Evolutionary conservation across 2,329 filamentous ascomycete species (phyloP), one percentile per base, ranked within the genome.

Genomic region (Trichothecium sympodiale): DNA sequence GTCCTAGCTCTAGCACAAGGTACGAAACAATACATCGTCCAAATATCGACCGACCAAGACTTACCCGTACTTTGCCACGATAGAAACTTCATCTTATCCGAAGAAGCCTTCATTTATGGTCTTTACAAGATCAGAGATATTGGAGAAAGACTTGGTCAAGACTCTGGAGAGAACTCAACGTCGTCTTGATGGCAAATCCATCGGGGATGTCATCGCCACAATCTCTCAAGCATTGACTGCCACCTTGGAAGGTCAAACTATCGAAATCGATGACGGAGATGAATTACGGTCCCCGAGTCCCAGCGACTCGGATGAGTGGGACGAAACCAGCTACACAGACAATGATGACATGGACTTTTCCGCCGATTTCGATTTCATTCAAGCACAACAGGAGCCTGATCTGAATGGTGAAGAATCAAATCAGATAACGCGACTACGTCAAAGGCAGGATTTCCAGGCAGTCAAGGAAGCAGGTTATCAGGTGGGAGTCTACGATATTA

Each of bases 1-100:
- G 52, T 71, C 7, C 60, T 53, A 14, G 50, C 60, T 5, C 46
- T 64, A 5, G 54, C 49, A 18, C 50, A 56, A 45, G 54, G 60
- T 57, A 40, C 44, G 47, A 25, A 6, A 25, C 6, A 25, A 10
- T 25, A 10, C 20, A 10, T 10, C 10, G 6, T 25, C 6, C 6
- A 25, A 25, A 25, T n/a, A n/a, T n/a, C n/a, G n/a, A n/a, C n/a
- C n/a, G n/a, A n/a, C n/a, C 20, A 25, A 6, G 10, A 25, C 20
- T 25, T 25, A 25, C 20, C 20, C 20, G 6, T 25, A 25, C 20
- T 10, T 25, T 25, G 20, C 6, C 20, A 6, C 20, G 20, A 6
- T 25, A 25, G 20, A 25, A 6, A 25, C 10, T 6, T 25, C 20
- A 10, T 25, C 20, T 10, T 25, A 25, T 25, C 20, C 20, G 6